These are phyloP conservation scores for Nitzschia sp. DNA, from an alignment of 108 stramenopile genomes.

Conservation along the genomic window DNA sequence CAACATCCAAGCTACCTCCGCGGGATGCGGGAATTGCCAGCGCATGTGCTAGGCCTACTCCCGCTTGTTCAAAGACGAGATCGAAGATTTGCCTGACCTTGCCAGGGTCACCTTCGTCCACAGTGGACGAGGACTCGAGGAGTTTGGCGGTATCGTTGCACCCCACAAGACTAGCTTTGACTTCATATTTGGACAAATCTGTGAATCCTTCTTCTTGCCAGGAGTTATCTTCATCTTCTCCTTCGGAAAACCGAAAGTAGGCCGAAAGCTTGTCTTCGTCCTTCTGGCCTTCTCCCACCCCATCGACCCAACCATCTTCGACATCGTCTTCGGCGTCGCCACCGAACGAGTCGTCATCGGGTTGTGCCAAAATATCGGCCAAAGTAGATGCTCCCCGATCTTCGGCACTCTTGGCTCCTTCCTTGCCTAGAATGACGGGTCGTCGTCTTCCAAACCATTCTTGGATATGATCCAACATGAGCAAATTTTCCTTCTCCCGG, in stretches of 20 bases:
- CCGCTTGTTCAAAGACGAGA: slow-evolving; percentile 70
- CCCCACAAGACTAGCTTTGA: slow-evolving; percentile 46
- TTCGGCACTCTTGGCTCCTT: slow-evolving; percentile 71
- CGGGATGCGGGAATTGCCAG: slow-evolving; percentile 61
- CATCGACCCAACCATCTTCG: slow-evolving; percentile 75
- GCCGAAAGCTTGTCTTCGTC: slow-evolving; percentile 89
- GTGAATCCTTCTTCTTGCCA: slow-evolving; percentile 73
- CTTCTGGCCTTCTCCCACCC: slow-evolving; percentile 79
- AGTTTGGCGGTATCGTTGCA: slow-evolving; percentile 28
- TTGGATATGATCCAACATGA: slow-evolving; percentile 68
- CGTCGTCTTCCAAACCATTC: slow-evolving; percentile 83
- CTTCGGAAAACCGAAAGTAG: slow-evolving; percentile 86
- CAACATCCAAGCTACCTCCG: slow-evolving; percentile 83
- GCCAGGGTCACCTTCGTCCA: slow-evolving; percentile 86
- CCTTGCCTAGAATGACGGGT: slow-evolving; percentile 76
- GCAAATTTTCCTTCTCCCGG: slow-evolving; percentile 65
- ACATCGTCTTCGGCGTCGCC: slow-evolving; percentile 36
- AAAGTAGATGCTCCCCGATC: slow-evolving; percentile 78
- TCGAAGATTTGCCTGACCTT: slow-evolving; percentile 85
- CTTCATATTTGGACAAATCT: slow-evolving; percentile 73
- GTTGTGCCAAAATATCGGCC: slow-evolving; percentile 64
- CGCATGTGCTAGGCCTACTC: slow-evolving; percentile 56
- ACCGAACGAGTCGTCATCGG: slow-evolving; percentile 57
- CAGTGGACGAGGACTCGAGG: slow-evolving; percentile 76
- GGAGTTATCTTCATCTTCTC: slow-evolving; percentile 72